phyloP scores from a whole-genome alignment of 306 rosid species.

The Quercus agrifolia region DNA sequence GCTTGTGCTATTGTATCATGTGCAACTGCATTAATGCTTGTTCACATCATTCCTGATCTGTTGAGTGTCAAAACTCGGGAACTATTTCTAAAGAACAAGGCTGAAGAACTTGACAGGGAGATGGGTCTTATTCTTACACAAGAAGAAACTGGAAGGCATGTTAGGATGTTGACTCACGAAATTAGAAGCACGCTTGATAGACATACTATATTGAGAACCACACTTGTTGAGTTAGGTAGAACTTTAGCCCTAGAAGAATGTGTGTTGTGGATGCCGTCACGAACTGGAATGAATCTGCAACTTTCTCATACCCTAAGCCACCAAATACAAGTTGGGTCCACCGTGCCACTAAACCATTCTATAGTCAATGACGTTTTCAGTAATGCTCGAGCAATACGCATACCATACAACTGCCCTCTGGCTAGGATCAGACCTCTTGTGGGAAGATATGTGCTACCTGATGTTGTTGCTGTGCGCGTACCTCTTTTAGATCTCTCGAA shows the following conservation, averaged over 20 bases:
- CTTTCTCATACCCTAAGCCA: constrained; percentile 73
- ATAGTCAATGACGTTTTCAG: constrained; percentile 72
- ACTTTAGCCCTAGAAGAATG: constrained; percentile 86
- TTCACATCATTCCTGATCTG: constrained; percentile 87
- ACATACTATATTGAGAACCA: constrained; percentile 82
- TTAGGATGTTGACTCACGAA: constrained; percentile 96
- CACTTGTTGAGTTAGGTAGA: constrained; percentile 90
- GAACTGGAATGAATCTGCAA: constrained; percentile 61
- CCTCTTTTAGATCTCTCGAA: constrained; percentile 79
- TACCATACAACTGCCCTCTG: constrained; percentile 68
- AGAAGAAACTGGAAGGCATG: constrained; percentile 92
- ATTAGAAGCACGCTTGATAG: constrained; percentile 90
- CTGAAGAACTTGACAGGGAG: constrained; percentile 92
- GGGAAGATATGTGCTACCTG: constrained; percentile 74
- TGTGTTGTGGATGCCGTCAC: constrained; percentile 93
- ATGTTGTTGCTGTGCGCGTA: constrained; percentile 87
- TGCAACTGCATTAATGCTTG: constrained; percentile 91
- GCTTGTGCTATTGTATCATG: constrained; percentile 88
- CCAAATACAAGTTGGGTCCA: constrained; percentile 67
- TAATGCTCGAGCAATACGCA: constrained; percentile 59
- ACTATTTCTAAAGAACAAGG: constrained; percentile 62
- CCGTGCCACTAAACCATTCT: constrained; percentile 63
- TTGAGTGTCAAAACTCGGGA: constrained; percentile 88
- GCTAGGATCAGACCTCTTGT: constrained; percentile 69
- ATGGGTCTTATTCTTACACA: constrained; percentile 92